Evolutionary conservation across 495 filamentous ascomycete genomes (phyloP).

Genomic region (Paragyromitra xinjiangensis): DNA sequence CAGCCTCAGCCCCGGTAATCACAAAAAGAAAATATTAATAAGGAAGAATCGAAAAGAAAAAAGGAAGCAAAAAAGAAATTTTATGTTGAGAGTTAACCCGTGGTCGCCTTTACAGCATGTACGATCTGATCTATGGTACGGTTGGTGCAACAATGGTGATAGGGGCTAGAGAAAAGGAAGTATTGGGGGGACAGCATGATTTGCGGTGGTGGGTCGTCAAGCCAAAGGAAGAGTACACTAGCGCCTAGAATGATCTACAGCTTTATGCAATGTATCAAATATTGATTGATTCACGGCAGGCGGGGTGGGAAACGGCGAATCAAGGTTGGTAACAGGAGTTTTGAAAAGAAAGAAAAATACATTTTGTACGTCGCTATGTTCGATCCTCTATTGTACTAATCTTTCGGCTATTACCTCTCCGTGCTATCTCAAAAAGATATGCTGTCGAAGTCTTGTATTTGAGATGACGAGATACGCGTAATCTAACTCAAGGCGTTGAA

Average conservation of each 20-base stretch:
- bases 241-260: background rate
- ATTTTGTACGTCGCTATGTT: background rate
- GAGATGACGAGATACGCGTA: background rate
- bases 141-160: background rate
- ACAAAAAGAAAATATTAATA: conserved; percentile 16
- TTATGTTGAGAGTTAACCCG: conserved; percentile 3
- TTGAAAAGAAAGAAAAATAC: background rate
- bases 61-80: background rate
- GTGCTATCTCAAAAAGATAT: background rate
- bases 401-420: background rate
- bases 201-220: background rate
- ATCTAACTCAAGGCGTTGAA: no score
- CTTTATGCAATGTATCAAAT: background rate
- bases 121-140: conserved; percentile 3
- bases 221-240: background rate
- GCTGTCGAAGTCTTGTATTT: background rate
- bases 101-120: background rate
- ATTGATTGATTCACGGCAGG: background rate
- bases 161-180: background rate
- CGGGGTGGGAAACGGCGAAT: background rate
- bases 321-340: background rate
- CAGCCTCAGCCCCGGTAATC: background rate
- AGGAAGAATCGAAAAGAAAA: background rate
- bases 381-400: background rate
- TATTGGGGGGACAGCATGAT: background rate